A percentile compares a stretch with the other conserved stretches of the same genome.
Conservation (phyloP, 805 yeast genomes). For the Candida gorgasii region DNA sequence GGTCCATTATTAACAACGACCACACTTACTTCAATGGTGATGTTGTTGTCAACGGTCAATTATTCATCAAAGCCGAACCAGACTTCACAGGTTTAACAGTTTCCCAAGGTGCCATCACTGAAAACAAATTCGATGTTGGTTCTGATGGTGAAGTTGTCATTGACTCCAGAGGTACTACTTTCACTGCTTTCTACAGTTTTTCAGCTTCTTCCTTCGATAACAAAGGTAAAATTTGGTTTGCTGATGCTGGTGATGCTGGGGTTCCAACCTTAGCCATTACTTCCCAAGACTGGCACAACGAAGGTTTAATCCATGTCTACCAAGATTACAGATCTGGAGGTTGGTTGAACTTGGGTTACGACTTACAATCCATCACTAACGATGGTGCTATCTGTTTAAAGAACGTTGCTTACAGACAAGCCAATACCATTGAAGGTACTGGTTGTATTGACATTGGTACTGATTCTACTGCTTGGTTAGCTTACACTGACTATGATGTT, state of each 20-base stretch:
- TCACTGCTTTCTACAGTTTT: conserved; percentile 23
- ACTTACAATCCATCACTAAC: conserved; percentile 20
- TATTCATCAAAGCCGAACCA: conserved; percentile 23
- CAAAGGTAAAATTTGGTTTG: conserved; percentile 27
- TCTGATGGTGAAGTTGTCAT: conserved; percentile 24
- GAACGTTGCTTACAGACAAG: conserved; percentile 23
- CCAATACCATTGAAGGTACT: conserved; percentile 20
- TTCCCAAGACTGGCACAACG: conserved; percentile 21
- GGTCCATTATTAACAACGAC: conserved; percentile 29
- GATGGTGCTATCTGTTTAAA: conserved; percentile 26
- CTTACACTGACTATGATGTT: conserved; percentile 17
- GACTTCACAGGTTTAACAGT: conserved; percentile 20
- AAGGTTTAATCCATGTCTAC: conserved; percentile 23
- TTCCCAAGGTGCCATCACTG: conserved; percentile 15
- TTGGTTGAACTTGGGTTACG: conserved; percentile 20
- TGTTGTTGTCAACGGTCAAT: conserved; percentile 24
- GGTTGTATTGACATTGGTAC: conserved; percentile 26
- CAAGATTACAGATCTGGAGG: conserved; percentile 24
- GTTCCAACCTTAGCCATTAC: conserved; percentile 19
- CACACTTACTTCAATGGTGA: conserved; percentile 24
- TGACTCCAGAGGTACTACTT: conserved; percentile 22
- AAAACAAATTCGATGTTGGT: conserved; percentile 12
- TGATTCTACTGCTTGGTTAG: conserved; percentile 19
- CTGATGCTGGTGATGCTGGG: conserved; percentile 23
- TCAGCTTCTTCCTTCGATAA: conserved; percentile 22